Conservation (phyloP, 2,329 filamentous ascomycete species). For the Davidsoniella eucalypti region DNA sequence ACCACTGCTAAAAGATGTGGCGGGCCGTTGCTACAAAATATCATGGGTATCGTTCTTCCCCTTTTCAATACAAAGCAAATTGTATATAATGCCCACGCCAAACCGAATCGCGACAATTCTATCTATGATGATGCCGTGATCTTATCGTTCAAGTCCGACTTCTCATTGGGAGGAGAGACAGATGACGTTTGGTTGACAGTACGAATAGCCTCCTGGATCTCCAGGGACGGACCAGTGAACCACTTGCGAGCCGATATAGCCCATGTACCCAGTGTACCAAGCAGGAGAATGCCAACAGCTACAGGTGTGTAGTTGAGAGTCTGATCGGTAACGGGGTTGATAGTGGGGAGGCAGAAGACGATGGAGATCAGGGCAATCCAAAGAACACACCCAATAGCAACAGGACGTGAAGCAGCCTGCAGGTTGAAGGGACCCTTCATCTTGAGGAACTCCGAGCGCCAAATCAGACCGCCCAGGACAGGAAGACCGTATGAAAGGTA, state of each 20-base stretch:
- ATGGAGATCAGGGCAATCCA: slow-evolving; percentile 41
- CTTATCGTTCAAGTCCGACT: neutral
- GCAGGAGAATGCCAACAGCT: slow-evolving; percentile 38
- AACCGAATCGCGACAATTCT: neutral
- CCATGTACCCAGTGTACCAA: slow-evolving; percentile 32
- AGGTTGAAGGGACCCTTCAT: slow-evolving; percentile 42
- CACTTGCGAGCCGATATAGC: slow-evolving; percentile 34
- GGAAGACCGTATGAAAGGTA: slow-evolving; percentile 43
- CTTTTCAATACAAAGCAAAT: no score
- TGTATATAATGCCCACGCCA: no score
- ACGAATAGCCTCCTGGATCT: slow-evolving; percentile 32
- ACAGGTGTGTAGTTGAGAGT: slow-evolving; percentile 44
- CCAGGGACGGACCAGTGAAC: slow-evolving; percentile 39
- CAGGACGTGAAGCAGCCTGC: slow-evolving; percentile 25
- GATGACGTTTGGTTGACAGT: slow-evolving; percentile 19
- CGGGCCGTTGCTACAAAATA: no score
- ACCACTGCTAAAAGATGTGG: no score
- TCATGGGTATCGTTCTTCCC: no score
- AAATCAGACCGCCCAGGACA: slow-evolving; percentile 37
- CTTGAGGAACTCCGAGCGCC: slow-evolving; percentile 28
- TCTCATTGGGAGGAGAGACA: slow-evolving; percentile 1
- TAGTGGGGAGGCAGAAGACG: slow-evolving; percentile 38
- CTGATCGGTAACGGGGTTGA: slow-evolving; percentile 38
- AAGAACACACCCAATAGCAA: slow-evolving; percentile 29
- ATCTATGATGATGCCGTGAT: neutral